Percentiles rank a stretch among this genome's conserved stretches.
These are phyloP conservation scores for Aureobasidium pullulans DNA, from an alignment of 2,329 filamentous ascomycete genomes.

Conservation along the genomic window DNA sequence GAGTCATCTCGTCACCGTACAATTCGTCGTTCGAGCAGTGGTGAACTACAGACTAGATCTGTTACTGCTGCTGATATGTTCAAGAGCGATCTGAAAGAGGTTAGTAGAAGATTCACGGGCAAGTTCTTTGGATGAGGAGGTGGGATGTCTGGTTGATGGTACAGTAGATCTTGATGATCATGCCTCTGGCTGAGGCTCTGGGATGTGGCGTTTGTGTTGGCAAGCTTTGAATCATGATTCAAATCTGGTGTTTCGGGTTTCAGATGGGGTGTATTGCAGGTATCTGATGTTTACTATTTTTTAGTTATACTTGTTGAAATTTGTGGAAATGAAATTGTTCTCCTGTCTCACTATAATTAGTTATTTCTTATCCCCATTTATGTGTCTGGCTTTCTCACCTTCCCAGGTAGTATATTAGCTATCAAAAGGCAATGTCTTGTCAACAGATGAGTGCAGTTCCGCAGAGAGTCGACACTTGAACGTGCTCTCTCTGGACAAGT, in stretches of 20 bases:
- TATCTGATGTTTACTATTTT: no score
- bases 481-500: no score
- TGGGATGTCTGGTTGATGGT: background rate
- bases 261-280: background rate
- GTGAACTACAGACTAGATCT: background rate
- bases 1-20: background rate
- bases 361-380: no score
- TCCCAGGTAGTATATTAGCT: no score
- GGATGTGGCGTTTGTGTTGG: background rate
- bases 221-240: background rate
- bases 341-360: background rate
- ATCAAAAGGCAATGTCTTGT: no score
- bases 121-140: background rate
- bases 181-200: background rate
- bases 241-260: background rate
- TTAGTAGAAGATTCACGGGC: background rate
- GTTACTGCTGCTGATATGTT: background rate
- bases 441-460: no score
- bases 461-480: no score
- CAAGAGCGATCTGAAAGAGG: background rate
- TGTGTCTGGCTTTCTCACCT: no score
- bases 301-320: background rate
- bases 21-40: background rate
- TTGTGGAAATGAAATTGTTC: background rate
- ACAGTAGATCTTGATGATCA: no score